Base-by-base conservation (phyloP, 768 basidiomycete genomes). In the Cubamyces sp. region DNA sequence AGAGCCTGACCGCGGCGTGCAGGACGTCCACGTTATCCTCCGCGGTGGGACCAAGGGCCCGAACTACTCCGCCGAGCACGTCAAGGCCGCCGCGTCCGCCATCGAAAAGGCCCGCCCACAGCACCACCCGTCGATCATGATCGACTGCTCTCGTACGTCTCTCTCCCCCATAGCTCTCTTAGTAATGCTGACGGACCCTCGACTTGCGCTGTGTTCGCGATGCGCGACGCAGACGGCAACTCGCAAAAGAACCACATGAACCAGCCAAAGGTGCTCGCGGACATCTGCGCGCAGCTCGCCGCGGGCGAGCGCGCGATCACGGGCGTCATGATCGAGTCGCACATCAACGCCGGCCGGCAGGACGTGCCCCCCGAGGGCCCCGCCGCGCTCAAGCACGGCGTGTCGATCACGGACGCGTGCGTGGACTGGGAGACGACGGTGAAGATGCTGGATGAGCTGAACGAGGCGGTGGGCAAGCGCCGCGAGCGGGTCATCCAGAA, bases 241-340 rank as follows among this genome's bases (percentile, higher is more conserved):
- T 97, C 95, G 39, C 86, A 87, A 62, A 98, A 98, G 80, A 88
- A 97, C 76, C 91, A 96, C 79, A 84, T 85, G 70, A 96, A 96
- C 76, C 96, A 97, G 75, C 87, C 94, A 18, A 86, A 86, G 67
- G 92, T 94, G 45, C 70, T 92, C 59, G 82, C 85, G 65, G 76
- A 83, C 74, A 83, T 94, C 69, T 87, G 86, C 74, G 76, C 74
- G 3, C 96, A 98, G 76, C 84, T 98, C 56, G 76, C 74, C 6
- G 82, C 83, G 7, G 93, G 93, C 26, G 78, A 86, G 64, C 80
- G 74, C 60, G 79, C 82, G 68, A 90, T 99, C 75, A 92, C 92
- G 5, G 96, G 96, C 48, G 94, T 98, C 60, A 98, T 99, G 96
- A 85, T 99, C 72, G 96, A 99, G 78, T 92, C 90, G 14, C 91